Conservation (phyloP, 345 rosid genomes). For the Gossypium raimondii region DNA sequence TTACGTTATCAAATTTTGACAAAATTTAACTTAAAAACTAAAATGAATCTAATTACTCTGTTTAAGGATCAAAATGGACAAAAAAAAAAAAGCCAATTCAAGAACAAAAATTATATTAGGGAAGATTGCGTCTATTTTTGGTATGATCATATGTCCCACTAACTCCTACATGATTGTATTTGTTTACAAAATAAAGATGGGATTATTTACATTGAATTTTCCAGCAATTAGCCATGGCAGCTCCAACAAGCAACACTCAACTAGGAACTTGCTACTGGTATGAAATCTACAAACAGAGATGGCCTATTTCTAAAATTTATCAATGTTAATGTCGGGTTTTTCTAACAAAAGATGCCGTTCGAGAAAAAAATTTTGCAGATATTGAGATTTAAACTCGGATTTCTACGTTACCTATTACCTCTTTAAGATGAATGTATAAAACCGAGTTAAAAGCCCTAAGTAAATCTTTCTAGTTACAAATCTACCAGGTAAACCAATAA, state of each 20-base stretch:
- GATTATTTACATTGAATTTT: too few relatives aligned
- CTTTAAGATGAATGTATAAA: neutral
- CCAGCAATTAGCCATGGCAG: neutral
- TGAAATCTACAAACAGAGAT: neutral
- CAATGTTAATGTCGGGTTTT: neutral
- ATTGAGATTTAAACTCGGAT: neutral
- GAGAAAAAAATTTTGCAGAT: neutral
- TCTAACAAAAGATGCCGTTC: too few relatives aligned
- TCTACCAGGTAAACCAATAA: neutral
- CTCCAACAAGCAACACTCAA: neutral
- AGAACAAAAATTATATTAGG: too few relatives aligned
- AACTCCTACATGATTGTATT: too few relatives aligned
- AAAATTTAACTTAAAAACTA: too few relatives aligned
- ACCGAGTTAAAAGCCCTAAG: neutral
- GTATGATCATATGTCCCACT: too few relatives aligned
- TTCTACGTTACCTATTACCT: neutral
- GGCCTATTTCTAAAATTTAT: neutral
- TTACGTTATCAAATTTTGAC: fast-evolving
- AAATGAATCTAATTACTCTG: too few relatives aligned
- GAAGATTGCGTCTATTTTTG: too few relatives aligned
- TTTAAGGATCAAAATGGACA: too few relatives aligned
- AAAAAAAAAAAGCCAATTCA: too few relatives aligned
- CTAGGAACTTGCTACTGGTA: neutral
- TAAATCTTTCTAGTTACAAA: too few relatives aligned
- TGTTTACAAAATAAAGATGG: too few relatives aligned